A percentile compares a stretch with the other conserved stretches of the same genome.
Conservation (phyloP, 768 basidiomycete species). For the Hypsizygus marmoreus region DNA sequence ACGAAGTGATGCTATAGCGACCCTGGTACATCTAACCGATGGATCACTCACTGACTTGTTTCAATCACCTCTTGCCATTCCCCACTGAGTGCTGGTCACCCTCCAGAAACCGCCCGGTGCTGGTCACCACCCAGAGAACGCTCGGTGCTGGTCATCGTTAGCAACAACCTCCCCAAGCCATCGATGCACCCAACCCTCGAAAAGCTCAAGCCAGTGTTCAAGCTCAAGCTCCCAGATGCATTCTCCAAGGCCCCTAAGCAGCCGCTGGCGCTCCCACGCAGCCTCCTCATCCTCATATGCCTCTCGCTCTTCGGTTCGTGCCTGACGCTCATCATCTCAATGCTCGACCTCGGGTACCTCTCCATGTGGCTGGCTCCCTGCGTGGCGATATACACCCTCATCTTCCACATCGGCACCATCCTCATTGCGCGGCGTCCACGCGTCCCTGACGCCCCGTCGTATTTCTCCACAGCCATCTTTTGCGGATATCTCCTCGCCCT, state of each 20-base stretch:
- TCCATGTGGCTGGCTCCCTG: constrained; percentile 35
- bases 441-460: constrained; percentile 27
- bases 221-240: constrained; percentile 1
- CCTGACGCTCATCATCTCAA: constrained; percentile 29
- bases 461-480: constrained; percentile 33
- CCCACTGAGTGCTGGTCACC: constrained; percentile 32
- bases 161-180: constrained; percentile 7
- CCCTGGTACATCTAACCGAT: no score
- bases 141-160: constrained; percentile 31
- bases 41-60: background rate
- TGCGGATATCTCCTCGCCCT: constrained; percentile 30
- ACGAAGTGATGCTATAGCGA: constrained; percentile 9
- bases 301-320: constrained; percentile 25
- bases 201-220: constrained; percentile 13
- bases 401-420: constrained; percentile 28
- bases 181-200: constrained; percentile 17
- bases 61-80: constrained; percentile 8
- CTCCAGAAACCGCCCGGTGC: constrained; percentile 12
- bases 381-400: constrained; percentile 28
- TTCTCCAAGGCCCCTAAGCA: constrained; percentile 8
- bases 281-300: constrained; percentile 29
- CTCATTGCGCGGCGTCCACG: constrained; percentile 28
- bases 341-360: constrained; percentile 35
- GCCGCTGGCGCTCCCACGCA: constrained; percentile 22
- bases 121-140: no score